Base-by-base conservation (phyloP, 2,329 filamentous ascomycete species). In the Blumeria graminis region DNA sequence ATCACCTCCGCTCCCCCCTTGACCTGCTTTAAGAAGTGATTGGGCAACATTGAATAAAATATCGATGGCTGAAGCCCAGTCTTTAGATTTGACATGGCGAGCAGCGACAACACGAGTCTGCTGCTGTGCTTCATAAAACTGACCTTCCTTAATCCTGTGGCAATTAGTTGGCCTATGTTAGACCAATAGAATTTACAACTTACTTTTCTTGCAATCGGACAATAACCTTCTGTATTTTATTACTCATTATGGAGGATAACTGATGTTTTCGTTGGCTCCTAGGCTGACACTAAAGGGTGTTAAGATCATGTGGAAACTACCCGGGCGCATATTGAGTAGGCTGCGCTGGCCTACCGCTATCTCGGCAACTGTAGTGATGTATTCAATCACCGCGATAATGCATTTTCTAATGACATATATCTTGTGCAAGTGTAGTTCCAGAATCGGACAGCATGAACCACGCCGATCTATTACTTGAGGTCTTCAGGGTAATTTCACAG, bases 61-160 rank as follows among this genome's bases (percentile, higher is more conserved):
- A 62, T 94, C 86, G 67, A 88, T 82, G 52, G 93, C 92, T 11
- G 87, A 83, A 62, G 76, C 69, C 77, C 85, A 95, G 75, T 90
- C 90, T 59, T 78, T 73, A 46, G 83, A 76, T 72, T 96, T 96
- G 68, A 90, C 81, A 72, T 98, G 94, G 57, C 93, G 88, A 41
- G 87, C 84, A 59, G 89, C 89, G 63, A 95, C 90, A 56, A 95
- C 89, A 60, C 92, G 87, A 62, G 94, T 86, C 73, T 98, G 92
- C 70, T 98, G 92, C 71, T 96, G 90, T 58, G 92, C 92, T 76
- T 98, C 92, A 73, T 98, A 98, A 76, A 80, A 95, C 68, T 92
- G 83, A 65, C 89, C 90, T 69, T 93, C 87, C 62, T 80, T 75
- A 69, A 94, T 94, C 70, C 87, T 86, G 64, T 28, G 36, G 48